Evolutionary conservation across 257 asterid genomes (phyloP).

Genomic region (Cordia subcordata): DNA sequence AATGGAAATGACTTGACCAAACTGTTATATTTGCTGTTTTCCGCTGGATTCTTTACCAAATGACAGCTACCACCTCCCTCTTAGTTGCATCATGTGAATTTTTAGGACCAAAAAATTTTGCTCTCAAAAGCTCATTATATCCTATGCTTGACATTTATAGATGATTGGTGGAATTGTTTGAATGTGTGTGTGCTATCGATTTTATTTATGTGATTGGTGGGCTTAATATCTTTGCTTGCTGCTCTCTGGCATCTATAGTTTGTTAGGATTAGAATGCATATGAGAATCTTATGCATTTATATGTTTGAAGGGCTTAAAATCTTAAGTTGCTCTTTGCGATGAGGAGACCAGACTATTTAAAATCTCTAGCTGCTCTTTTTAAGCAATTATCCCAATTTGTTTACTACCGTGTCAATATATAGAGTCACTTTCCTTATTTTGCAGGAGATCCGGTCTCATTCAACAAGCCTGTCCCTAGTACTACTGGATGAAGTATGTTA

Average conservation of each 20-base stretch:
- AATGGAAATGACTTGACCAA: not conserved
- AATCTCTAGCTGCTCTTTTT: conserved; percentile 12
- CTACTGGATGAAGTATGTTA: conserved; percentile 86
- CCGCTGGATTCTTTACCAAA: no score
- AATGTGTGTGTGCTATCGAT: no score
- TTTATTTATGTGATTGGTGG: no score
- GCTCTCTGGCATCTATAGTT: no score
- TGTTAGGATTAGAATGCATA: not conserved
- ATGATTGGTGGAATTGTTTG: not conserved
- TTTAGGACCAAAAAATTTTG: no score
- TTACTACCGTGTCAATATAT: conserved; percentile 13
- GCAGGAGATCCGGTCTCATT: conserved; percentile 84
- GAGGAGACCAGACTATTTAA: not conserved
- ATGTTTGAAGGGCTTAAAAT: not conserved
- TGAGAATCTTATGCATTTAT: not conserved
- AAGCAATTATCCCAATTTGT: no score
- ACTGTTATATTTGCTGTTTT: no score
- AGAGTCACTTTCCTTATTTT: conserved; percentile 18
- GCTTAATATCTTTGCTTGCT: no score
- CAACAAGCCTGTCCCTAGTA: conserved; percentile 70
- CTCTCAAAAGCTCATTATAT: no score
- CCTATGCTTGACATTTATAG: not conserved
- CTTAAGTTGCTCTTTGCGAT: not conserved
- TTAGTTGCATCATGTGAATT: no score
- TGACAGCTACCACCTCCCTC: no score